Evolutionary conservation across 768 basidiomycete genomes (phyloP).

Genomic region (Lactifluus echinatus): DNA sequence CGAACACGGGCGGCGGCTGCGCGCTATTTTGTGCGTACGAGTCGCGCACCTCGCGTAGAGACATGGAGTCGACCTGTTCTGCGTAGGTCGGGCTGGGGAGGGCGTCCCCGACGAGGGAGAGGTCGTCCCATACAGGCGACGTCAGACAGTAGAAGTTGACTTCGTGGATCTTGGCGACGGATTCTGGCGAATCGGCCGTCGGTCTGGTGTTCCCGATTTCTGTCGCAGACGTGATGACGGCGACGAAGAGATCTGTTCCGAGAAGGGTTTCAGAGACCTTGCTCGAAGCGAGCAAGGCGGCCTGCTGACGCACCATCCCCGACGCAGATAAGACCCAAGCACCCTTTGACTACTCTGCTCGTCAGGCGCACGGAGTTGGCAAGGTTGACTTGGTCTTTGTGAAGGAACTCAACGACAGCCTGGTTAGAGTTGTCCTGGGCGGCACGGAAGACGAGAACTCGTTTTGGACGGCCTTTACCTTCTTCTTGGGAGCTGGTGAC

Average conservation of each 20-base stretch:
- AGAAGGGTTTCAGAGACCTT: neutral
- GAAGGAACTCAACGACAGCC: slow-evolving; percentile 82
- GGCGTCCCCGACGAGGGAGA: slow-evolving; percentile 44
- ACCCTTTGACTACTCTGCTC: slow-evolving; percentile 69
- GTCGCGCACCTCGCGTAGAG: slow-evolving; percentile 35
- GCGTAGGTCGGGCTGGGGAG: slow-evolving; percentile 43
- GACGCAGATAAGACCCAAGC: slow-evolving; percentile 71
- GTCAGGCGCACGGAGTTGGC: slow-evolving; percentile 54
- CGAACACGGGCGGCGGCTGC: slow-evolving; percentile 49
- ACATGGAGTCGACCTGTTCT: slow-evolving; percentile 43
- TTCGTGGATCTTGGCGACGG: slow-evolving; percentile 76
- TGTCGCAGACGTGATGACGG: slow-evolving; percentile 66
- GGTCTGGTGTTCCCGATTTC: slow-evolving; percentile 67
- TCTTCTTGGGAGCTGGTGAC: slow-evolving; percentile 64
- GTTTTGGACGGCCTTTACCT: slow-evolving; percentile 45
- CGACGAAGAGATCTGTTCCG: slow-evolving; percentile 70
- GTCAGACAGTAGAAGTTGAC: slow-evolving; percentile 86
- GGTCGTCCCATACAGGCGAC: slow-evolving; percentile 78
- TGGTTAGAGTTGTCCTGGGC: slow-evolving; percentile 44
- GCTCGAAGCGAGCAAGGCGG: neutral
- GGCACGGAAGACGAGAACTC: slow-evolving; percentile 66
- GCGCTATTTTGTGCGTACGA: slow-evolving; percentile 33
- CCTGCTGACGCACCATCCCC: slow-evolving; percentile 45
- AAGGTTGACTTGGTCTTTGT: slow-evolving; percentile 63
- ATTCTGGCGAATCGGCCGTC: slow-evolving; percentile 48